Percentiles rank a stretch among this genome's conserved stretches.
Evolutionary conservation across 345 rosid genomes (phyloP).

Genomic region (Mangifera indica): DNA sequence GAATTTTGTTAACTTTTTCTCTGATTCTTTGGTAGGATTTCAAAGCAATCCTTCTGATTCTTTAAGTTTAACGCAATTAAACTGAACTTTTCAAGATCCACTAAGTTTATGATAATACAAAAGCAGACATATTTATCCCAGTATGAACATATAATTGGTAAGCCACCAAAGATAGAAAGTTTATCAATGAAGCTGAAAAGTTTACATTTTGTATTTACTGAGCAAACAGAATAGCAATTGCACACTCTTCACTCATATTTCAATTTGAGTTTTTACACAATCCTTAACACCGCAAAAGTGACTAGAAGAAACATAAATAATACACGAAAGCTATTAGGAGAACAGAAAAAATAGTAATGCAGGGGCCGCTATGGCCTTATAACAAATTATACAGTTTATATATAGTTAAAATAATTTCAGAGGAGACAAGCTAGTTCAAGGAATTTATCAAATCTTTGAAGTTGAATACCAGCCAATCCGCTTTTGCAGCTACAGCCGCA

Average conservation of each 20-base stretch:
- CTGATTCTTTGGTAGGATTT: too few relatives aligned
- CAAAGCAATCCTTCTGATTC: too few relatives aligned
- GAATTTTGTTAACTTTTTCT: too few relatives aligned
- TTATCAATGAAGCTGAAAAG: neutral
- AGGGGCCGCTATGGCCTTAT: neutral
- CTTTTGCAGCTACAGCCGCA: slow-evolving; percentile 76
- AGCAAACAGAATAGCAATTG: too few relatives aligned
- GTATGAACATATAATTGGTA: neutral
- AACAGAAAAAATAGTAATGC: slow-evolving; percentile 1
- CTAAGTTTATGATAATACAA: too few relatives aligned
- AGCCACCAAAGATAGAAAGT: neutral
- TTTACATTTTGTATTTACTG: neutral
- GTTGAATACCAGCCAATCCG: slow-evolving; percentile 82
- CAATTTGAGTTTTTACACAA: neutral
- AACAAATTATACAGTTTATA: neutral
- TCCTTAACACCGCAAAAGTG: neutral
- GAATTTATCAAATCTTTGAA: slow-evolving; percentile 58
- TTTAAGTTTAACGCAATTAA: too few relatives aligned
- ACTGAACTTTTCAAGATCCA: too few relatives aligned
- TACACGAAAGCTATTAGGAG: neutral
- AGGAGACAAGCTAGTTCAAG: too few relatives aligned
- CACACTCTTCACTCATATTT: slow-evolving; percentile 7
- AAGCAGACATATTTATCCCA: too few relatives aligned
- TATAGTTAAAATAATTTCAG: neutral
- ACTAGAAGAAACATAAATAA: too few relatives aligned